phyloP scores from a whole-genome alignment of 768 basidiomycete genomes.

The Russula abietina region DNA sequence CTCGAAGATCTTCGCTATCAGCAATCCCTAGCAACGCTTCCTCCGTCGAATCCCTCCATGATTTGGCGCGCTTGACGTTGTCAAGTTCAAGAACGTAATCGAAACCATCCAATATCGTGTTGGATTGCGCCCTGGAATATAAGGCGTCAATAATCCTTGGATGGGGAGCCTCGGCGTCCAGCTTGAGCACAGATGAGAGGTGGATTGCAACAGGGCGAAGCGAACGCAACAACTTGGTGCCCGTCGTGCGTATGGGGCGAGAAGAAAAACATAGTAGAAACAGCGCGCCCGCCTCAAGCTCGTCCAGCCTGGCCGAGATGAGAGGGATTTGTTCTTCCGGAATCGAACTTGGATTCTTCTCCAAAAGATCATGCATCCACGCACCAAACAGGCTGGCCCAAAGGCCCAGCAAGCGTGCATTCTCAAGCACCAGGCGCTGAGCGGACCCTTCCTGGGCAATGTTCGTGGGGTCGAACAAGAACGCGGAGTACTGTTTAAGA shows the following conservation, averaged over 20 bases:
- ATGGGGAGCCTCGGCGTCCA: constrained; percentile 26
- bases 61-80: constrained; percentile 55
- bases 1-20: constrained; percentile 61
- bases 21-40: constrained; percentile 63
- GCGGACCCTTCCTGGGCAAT: constrained; percentile 61
- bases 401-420: constrained; percentile 55
- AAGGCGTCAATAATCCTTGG: constrained; percentile 48
- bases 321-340: constrained; percentile 39
- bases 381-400: constrained; percentile 70
- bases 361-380: constrained; percentile 52
- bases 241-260: constrained; percentile 47
- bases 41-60: constrained; percentile 54
- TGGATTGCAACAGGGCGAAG: constrained; percentile 46
- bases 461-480: constrained; percentile 64
- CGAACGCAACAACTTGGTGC: constrained; percentile 57
- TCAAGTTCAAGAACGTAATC: constrained; percentile 60
- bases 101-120: constrained; percentile 50
- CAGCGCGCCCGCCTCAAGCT: constrained; percentile 65
- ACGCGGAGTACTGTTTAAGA: constrained; percentile 57
- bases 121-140: constrained; percentile 43
- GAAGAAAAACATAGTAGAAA: constrained; percentile 64
- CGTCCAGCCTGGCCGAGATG: constrained; percentile 44
- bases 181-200: constrained; percentile 32
- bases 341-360: constrained; percentile 35
- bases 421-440: constrained; percentile 59